A percentile compares a stretch with the other conserved stretches of the same genome.
Evolutionary conservation across 2,329 filamentous ascomycete species (phyloP).

Genomic region (Diaporthe citri): DNA sequence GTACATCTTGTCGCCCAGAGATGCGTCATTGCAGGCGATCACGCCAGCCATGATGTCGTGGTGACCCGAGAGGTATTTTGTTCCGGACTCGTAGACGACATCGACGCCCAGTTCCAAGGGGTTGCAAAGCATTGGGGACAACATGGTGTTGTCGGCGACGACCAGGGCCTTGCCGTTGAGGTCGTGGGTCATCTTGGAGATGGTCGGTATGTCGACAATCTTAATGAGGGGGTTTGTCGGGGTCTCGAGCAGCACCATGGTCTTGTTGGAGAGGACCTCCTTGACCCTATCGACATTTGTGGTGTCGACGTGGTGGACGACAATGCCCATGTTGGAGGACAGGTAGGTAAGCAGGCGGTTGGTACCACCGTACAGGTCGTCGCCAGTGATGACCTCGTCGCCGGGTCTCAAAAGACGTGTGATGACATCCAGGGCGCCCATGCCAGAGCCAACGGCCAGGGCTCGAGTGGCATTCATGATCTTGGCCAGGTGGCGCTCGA

Average conservation of each 20-base stretch:
- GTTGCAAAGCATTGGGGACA: slow-evolving; percentile 93
- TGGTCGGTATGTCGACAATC: slow-evolving; percentile 89
- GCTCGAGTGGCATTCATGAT: slow-evolving; percentile 96
- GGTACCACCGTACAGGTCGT: slow-evolving; percentile 96
- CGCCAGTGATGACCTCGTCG: slow-evolving; percentile 96
- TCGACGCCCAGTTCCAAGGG: slow-evolving; percentile 95
- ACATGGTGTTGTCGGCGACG: slow-evolving; percentile 98
- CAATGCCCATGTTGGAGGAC: slow-evolving; percentile 87
- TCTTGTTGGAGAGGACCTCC: slow-evolving; percentile 80
- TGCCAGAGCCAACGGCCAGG: slow-evolving; percentile 93
- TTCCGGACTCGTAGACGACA: slow-evolving; percentile 96
- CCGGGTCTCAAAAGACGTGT: slow-evolving; percentile 90
- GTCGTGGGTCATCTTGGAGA: slow-evolving; percentile 81
- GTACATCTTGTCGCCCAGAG: slow-evolving; percentile 89
- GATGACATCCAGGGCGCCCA: slow-evolving; percentile 97
- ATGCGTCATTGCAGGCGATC: slow-evolving; percentile 86
- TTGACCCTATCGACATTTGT: slow-evolving; percentile 80
- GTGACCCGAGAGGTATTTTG: slow-evolving; percentile 97
- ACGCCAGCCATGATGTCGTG: slow-evolving; percentile 99
- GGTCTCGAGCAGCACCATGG: slow-evolving; percentile 96
- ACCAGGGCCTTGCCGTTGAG: slow-evolving; percentile 85
- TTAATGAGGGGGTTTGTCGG: slow-evolving; percentile 99
- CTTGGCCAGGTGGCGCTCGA: slow-evolving; percentile 97
- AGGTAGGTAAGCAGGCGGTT: slow-evolving; percentile 95
- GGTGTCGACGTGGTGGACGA: slow-evolving; percentile 97